Percentiles rank a stretch among this genome's conserved stretches.
Conservation (phyloP, 169 alveolate species). For the Cryptosporidium tyzzeri region DNA sequence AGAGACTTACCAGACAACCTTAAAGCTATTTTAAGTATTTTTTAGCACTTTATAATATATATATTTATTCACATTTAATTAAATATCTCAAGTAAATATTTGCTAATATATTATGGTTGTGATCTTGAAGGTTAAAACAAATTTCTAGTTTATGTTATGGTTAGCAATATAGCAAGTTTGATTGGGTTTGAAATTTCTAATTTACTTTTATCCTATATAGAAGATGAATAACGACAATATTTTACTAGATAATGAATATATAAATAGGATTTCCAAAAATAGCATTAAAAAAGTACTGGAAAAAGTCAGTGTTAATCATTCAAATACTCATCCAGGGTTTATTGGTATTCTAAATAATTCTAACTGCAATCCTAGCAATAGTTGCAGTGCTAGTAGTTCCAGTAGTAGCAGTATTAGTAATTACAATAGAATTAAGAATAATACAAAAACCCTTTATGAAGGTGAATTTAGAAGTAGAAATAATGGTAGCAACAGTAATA, state of each 20-base stretch:
- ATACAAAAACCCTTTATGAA: not conserved
- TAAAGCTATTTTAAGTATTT: not conserved
- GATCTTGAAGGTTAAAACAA: not conserved
- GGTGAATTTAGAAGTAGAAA: not conserved
- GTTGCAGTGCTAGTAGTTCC: not conserved
- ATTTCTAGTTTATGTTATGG: not conserved
- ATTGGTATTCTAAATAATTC: not conserved
- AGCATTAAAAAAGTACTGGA: not conserved
- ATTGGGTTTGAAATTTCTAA: not conserved
- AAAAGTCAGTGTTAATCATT: not conserved
- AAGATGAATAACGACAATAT: slow-evolving; percentile 7
- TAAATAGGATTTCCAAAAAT: slow-evolving; percentile 23
- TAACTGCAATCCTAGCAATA: not conserved
- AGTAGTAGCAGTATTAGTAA: not conserved
- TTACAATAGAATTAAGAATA: too few species aligned
- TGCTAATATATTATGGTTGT: not conserved
- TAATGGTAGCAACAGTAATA: too few species aligned
- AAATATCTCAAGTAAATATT: too few species aligned
- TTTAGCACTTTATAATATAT: too few species aligned
- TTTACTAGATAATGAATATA: slow-evolving; percentile 43
- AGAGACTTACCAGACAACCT: not conserved
- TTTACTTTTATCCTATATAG: not conserved
- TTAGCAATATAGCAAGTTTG: not conserved
- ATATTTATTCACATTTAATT: too few species aligned
- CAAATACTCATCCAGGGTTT: not conserved